Conservation (phyloP, 169 alveolate genomes). For the Sarcocystis neurona region DNA sequence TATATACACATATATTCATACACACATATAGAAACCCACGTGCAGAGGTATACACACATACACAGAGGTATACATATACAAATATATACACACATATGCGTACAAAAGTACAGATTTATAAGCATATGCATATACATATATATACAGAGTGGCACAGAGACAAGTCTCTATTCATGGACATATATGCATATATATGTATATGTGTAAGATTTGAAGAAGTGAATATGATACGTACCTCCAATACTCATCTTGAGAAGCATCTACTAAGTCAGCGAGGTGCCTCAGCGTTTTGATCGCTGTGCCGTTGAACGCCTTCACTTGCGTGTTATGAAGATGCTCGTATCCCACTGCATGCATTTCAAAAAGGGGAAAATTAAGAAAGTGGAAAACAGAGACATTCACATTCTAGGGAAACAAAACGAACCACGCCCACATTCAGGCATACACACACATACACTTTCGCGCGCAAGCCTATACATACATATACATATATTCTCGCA, state of each 20-base stretch:
- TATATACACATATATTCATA: too few species aligned
- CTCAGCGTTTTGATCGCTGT: conserved; percentile 19
- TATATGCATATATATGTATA: too few species aligned
- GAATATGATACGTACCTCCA: conserved; percentile 62
- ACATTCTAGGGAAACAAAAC: too few species aligned
- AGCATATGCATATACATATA: too few species aligned
- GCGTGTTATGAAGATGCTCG: conserved; percentile 54
- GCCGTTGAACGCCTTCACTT: conserved; percentile 51
- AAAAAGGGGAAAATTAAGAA: background rate
- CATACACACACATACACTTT: too few species aligned
- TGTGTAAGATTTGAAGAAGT: too few species aligned
- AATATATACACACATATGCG: background rate
- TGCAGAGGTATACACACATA: background rate
- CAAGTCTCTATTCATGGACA: background rate
- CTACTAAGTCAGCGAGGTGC: conserved; percentile 56
- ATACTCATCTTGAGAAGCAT: conserved; percentile 46
- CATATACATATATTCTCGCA: too few species aligned
- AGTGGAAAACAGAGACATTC: too few species aligned
- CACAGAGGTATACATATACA: background rate
- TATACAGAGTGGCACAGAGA: background rate
- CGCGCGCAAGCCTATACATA: too few species aligned
- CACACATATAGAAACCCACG: too few species aligned
- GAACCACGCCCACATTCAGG: too few species aligned
- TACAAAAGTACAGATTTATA: background rate
- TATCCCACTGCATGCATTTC: conserved; percentile 50